Evolutionary conservation across 495 filamentous ascomycete genomes (phyloP).

Genomic region (Annulohypoxylon maeteangense): DNA sequence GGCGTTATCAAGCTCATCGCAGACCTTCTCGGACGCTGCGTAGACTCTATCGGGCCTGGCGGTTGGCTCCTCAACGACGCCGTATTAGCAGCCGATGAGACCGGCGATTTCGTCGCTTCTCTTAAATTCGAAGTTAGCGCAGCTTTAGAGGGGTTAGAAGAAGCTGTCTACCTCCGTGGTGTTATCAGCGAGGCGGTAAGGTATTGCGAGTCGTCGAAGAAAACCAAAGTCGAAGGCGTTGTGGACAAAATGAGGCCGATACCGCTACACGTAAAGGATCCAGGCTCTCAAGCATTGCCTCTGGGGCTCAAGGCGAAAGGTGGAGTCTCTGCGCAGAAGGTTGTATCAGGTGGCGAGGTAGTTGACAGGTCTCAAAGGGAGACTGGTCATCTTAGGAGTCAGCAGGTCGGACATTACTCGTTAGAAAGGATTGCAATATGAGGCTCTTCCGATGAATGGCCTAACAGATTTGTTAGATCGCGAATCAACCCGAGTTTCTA

Average conservation of each 20-base stretch:
- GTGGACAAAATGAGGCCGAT: slow-evolving; percentile 38
- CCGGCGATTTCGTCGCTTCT: slow-evolving; percentile 71
- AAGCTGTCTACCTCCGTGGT: slow-evolving; percentile 74
- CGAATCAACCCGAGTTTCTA: background rate
- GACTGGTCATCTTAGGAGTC: slow-evolving; percentile 75
- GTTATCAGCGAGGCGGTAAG: slow-evolving; percentile 76
- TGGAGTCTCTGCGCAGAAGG: slow-evolving; percentile 63
- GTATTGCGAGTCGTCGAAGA: slow-evolving; percentile 64
- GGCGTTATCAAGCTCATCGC: slow-evolving; percentile 68
- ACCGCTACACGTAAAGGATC: slow-evolving; percentile 42
- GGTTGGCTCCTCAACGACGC: slow-evolving; percentile 79
- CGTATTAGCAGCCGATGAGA: slow-evolving; percentile 60
- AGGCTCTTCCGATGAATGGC: slow-evolving; percentile 16
- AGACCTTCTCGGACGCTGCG: slow-evolving; percentile 75
- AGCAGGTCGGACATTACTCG: slow-evolving; percentile 79
- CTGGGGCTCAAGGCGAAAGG: slow-evolving; percentile 76
- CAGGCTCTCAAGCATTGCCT: slow-evolving; percentile 61
- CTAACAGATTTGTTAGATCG: background rate
- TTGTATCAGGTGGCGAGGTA: slow-evolving; percentile 71
- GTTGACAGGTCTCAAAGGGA: slow-evolving; percentile 72
- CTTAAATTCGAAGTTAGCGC: slow-evolving; percentile 80
- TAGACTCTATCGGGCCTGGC: slow-evolving; percentile 85
- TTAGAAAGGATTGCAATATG: slow-evolving; percentile 74
- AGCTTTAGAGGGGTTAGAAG: slow-evolving; percentile 79
- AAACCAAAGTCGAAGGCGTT: slow-evolving; percentile 25